Percentiles rank a stretch among this genome's conserved stretches.
These are phyloP conservation scores for Ogataea allantospora DNA, from an alignment of 805 yeast genomes.

Conservation along the genomic window DNA sequence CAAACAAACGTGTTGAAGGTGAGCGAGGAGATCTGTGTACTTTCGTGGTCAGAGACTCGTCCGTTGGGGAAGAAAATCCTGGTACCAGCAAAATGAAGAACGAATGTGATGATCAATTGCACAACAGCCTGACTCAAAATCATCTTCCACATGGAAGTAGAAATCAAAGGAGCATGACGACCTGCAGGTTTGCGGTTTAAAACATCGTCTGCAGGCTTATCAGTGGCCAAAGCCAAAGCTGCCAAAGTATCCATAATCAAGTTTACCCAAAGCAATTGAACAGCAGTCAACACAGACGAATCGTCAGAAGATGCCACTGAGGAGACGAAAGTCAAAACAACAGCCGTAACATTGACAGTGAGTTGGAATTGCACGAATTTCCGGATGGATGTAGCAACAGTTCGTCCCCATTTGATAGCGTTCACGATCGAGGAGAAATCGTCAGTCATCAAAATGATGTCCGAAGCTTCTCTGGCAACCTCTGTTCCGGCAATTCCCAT, in stretches of 20 bases:
- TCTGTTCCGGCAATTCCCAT: conserved; percentile 99
- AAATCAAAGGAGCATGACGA: conserved; percentile 71
- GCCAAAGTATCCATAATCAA: conserved; percentile 98
- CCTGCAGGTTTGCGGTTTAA: conserved; percentile 83
- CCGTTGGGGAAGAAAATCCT: conserved; percentile 48
- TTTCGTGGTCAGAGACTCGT: conserved; percentile 40
- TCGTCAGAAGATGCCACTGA: conserved; percentile 84
- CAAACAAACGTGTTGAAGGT: conserved; percentile 96
- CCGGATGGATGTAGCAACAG: conserved; percentile 90
- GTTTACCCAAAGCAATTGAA: conserved; percentile 95
- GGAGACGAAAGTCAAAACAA: conserved; percentile 85
- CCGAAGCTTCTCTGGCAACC: conserved; percentile 98
- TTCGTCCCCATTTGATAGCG: conserved; percentile 98
- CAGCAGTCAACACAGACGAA: conserved; percentile 90
- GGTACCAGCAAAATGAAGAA: conserved; percentile 76
- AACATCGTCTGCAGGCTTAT: conserved; percentile 84
- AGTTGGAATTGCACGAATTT: conserved; percentile 95
- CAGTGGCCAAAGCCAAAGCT: conserved; percentile 96
- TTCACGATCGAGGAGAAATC: conserved; percentile 92
- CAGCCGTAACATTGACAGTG: conserved; percentile 97
- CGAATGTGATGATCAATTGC: conserved; percentile 79
- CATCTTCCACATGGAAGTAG: conserved; percentile 98
- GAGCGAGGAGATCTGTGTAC: conserved; percentile 69
- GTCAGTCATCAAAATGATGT: conserved; percentile 95
- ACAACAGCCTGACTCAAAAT: conserved; percentile 80